Evolutionary conservation across 768 basidiomycete species (phyloP), one percentile per base, ranked within the genome.

Genomic region (Ramaria sp.): DNA sequence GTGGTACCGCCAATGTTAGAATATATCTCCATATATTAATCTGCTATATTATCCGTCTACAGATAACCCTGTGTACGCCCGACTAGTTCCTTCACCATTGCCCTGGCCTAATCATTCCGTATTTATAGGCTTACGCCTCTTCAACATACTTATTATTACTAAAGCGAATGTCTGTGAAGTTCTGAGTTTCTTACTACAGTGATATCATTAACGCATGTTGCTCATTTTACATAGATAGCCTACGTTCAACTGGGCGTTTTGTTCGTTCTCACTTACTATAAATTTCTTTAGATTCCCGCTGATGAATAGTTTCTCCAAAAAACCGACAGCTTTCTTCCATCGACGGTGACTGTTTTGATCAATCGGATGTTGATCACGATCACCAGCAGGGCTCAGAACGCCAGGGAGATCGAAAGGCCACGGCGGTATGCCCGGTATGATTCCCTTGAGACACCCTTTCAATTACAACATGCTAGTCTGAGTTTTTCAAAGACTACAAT

Each of bases 311-410:
- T 27, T 27, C 27, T 27, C 27, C 5, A 27, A 27, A 27, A 27
- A 27, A 27, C 27, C 5, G 27, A 5, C 27, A 27, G 27, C 27
- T 68, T 69, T 59, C 61, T 68, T 22, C 71, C 70, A 69, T 61
- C 70, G 3, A 66, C 68, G 65, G 67, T 66, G 4, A 68, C 69
- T 5, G 62, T 67, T 0, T 54, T 72, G 31, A 63, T 71, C 45
- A 69, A 66, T 59, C 68, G 71, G n/a, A 58, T 58, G 57, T 22
- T 58, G 17, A 43, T 58, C 13, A 58, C 57, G 11, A 47, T 57
- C 43, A 57, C 31, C 43, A 39, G 31, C 13, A 22, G 39, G n/a
- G 39, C n/a, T 7, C 2, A n/a, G 13, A 41, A 41, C 39, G n/a
- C 39, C 27, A 27, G 2, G 27, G 27, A 27, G 2, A 27, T 27